These are phyloP conservation scores for Eucalyptus marginata DNA, from an alignment of 345 rosid genomes.

Conservation along the genomic window DNA sequence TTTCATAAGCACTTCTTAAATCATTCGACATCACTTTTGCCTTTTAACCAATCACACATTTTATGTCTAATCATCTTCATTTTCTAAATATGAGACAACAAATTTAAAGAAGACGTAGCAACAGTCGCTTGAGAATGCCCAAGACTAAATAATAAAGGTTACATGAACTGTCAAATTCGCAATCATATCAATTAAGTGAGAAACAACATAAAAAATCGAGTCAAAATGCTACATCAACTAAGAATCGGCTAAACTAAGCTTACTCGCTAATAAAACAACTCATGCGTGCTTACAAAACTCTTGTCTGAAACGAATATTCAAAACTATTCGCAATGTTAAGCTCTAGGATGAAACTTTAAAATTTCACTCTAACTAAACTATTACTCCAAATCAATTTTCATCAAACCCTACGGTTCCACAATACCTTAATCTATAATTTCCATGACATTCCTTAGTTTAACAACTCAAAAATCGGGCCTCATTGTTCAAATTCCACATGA, in stretches of 20 bases:
- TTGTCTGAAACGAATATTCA: too few species aligned
- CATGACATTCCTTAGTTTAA: neutral
- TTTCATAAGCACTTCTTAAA: too few species aligned
- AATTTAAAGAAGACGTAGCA: too few species aligned
- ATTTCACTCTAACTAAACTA: too few species aligned
- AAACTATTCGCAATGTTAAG: neutral
- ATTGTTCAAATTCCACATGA: neutral
- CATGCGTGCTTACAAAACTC: neutral
- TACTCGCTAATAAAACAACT: neutral
- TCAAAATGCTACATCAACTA: neutral
- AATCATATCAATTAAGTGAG: neutral
- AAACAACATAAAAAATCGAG: neutral
- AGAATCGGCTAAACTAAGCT: neutral
- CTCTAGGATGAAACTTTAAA: rapidly evolving
- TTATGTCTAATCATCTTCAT: too few species aligned
- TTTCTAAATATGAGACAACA: neutral
- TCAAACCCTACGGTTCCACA: neutral
- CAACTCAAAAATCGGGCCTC: neutral
- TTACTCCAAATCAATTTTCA: too few species aligned
- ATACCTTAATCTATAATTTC: neutral
- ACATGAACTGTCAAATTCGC: neutral
- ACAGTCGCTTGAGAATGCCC: rapidly evolving
- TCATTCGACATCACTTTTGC: too few species aligned
- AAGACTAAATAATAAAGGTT: neutral
- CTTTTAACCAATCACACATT: too few species aligned